Base-by-base conservation (phyloP, 2,329 filamentous ascomycete species). In the Penicillium sp. region DNA sequence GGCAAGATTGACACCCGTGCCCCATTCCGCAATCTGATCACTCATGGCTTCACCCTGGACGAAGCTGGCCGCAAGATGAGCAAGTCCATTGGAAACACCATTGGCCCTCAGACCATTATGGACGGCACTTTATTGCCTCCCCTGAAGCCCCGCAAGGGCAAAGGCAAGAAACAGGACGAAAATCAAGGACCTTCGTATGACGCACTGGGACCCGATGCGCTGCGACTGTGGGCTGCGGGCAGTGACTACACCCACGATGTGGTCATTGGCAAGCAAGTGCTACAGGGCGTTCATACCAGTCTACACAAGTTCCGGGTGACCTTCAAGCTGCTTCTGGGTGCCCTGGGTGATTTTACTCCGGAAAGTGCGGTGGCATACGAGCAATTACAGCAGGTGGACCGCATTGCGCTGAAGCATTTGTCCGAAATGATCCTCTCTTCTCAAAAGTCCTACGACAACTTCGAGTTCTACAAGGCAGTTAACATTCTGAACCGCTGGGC, bases 1-100 rank as follows among this genome's bases (percentile, higher is more conserved):
- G 60, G 68, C 0, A 64, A 69, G 5, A 61, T 56, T 0, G 65
- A 71, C 5, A 65, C 53, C 28, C 73, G 72, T 60, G 81, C 93
- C 0, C 94, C 94, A 0, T 99, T 95, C 78, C 89, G 87, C 67
- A 90, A 86, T 3, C 80, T 99, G n/a, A 87, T 97, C 56, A 99
- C 94, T 0, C 94, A 99, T 69, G 94, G 94, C 1, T 99, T 99
- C 71, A 92, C 91, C 0, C 83, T 99, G 2, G 94, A 99, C 66
- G 83, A 88, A 46, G 79, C 89, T 31, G 92, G 92, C n/a, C 91
- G 90, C 70, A 99, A 99, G 74, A 99, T 99, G 94, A 97, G 92
- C 70, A 99, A 99, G 74, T 97, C 92, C 0, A 77, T 97, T 1
- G 94, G 94, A 14, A 99, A 99, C 67, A 87, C 90, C 24, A 86